Evolutionary conservation across 257 asterid genomes (phyloP), one percentile per base, ranked within the genome.

Genomic region (Hygrophila difformis): DNA sequence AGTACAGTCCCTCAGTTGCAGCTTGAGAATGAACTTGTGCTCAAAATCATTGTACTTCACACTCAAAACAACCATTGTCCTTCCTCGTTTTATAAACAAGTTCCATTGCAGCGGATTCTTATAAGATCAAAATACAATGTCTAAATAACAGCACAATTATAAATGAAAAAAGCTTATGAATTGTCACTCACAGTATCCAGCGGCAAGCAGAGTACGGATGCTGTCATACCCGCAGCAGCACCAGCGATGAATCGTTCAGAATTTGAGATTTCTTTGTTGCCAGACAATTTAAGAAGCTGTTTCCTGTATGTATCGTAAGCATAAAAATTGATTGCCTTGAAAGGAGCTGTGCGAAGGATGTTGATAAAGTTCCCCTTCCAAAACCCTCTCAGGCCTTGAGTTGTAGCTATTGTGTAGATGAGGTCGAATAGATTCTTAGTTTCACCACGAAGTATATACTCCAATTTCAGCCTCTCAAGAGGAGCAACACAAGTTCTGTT

Each of bases 171-270:
- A 14, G 28, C 34, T 13, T 47, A 41, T 13, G 42, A 44, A 47
- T 18, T 10, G 36, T 39, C 12, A 56, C 97, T 83, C 76, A 87
- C 97, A 12, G 96, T 89, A 69, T 89, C 98, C 22, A 89, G 72
- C 34, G 98, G 98, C 75, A 89, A 75, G 76, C 98, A 89, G 54
- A 89, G 82, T 7, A 79, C 78, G n/a, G 94, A 75, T 45, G 98
- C 96, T 39, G 98, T 89, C n/a, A 89, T 79, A 48, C 98, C 98
- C 67, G 98, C 98, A 5, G 96, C 94, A 18, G 98, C 98, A 62
- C 98, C 98, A 37, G 96, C 93, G 51, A 89, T 50, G 51, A 89
- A 82, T 72, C 93, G 72, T 77, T 77, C 96, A 8, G 63, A 34
- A 47, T 89, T 79, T 11, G 91, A 63, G 62, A 93, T 84, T 65